Evolutionary conservation across 164 flowering plant genomes (phyloP).

Genomic region (Magnolia kwangsiensis): DNA sequence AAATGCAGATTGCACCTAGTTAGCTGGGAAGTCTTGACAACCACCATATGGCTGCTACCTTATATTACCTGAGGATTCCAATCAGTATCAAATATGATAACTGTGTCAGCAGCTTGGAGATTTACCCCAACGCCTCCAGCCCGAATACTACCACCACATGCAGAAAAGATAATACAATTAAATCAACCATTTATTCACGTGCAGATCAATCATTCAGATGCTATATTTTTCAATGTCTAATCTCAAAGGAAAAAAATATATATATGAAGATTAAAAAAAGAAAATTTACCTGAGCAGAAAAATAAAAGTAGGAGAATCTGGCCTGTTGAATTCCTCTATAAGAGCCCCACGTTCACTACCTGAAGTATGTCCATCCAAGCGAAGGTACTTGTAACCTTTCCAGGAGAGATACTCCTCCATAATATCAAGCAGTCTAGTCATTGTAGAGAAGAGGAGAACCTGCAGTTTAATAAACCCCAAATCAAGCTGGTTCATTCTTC

Average conservation of each 20-base stretch:
- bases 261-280: background rate
- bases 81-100: slow-evolving; percentile 96
- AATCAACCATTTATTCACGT: background rate
- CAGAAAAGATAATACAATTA: slow-evolving; percentile 11
- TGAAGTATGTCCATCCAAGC: slow-evolving; percentile 97
- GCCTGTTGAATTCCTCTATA: slow-evolving; percentile 72
- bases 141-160: slow-evolving; percentile 59
- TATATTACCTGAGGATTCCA: slow-evolving; percentile 97
- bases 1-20: background rate
- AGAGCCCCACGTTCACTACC: slow-evolving; percentile 94
- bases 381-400: slow-evolving; percentile 84
- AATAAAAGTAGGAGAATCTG: slow-evolving; percentile 79
- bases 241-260: background rate
- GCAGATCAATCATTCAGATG: background rate
- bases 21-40: background rate
- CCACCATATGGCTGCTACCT: background rate
- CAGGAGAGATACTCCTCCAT: slow-evolving; percentile 94
- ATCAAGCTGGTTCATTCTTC: background rate
- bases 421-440: slow-evolving; percentile 98
- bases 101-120: slow-evolving; percentile 99
- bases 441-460: slow-evolving; percentile 96
- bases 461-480: slow-evolving; percentile 18
- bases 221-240: background rate
- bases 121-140: slow-evolving; percentile 99
- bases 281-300: slow-evolving; percentile 69